Evolutionary conservation across 495 filamentous ascomycete genomes (phyloP).

Genomic region (Hypoxylon crocopeplum): DNA sequence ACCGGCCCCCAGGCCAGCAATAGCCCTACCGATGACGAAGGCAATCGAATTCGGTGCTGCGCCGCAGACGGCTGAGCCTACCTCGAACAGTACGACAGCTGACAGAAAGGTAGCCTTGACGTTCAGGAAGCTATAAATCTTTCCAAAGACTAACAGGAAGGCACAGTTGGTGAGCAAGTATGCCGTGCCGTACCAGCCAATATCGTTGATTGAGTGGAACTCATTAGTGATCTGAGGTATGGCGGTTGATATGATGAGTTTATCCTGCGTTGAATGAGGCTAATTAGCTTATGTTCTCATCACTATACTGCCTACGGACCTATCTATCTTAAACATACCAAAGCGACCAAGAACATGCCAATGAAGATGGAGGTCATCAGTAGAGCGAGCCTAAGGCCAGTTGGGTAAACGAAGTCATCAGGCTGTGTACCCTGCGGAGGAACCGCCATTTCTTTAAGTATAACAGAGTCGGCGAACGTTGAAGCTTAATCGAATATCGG

Average conservation of each 20-base stretch:
- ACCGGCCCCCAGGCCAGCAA: slow-evolving; percentile 49
- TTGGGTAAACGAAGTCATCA: no score
- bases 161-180: slow-evolving; percentile 57
- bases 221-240: slow-evolving; percentile 50
- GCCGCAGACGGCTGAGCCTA: slow-evolving; percentile 51
- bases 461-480: no score
- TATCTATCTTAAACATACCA: no score
- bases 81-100: slow-evolving; percentile 55
- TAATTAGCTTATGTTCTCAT: no score
- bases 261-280: no score
- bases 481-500: no score
- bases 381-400: no score
- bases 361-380: no score
- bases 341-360: no score
- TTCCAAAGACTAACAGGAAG: slow-evolving; percentile 54
- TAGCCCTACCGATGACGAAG: slow-evolving; percentile 52
- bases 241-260: slow-evolving; percentile 45
- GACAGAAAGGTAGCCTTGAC: slow-evolving; percentile 46
- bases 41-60: slow-evolving; percentile 48
- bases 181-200: slow-evolving; percentile 51
- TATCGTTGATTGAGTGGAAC: slow-evolving; percentile 47
- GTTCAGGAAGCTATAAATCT: slow-evolving; percentile 52
- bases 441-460: no score
- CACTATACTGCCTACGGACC: no score
- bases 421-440: no score